Base-by-base conservation (phyloP, 129 eudicot genomes). In the Tanacetum coccineum region DNA sequence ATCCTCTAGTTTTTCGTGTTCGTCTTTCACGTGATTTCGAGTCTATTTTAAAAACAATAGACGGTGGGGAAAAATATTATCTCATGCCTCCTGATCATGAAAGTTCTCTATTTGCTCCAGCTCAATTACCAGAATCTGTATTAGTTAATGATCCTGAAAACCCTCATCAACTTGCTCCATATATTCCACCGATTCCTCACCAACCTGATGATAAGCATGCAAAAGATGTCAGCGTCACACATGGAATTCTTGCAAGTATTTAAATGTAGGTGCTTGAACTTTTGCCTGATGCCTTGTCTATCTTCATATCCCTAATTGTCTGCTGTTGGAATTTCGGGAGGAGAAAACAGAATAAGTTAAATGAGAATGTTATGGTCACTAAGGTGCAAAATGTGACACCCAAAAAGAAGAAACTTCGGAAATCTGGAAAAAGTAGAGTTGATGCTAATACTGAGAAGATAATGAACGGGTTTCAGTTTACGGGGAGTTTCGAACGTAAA, bases 361-460 rank as follows among this genome's bases (percentile, higher is more conserved):
- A 67, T 30, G 71, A 77, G 64, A 53, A 64, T 45, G 71, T 65
- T 48, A 76, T 56, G 17, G 76, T 63, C 44, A 25, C 52, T 9
- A 87, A 80, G 61, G 52, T 70, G 64, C 89, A 73, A 75, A 65
- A 78, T 40, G 68, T 67, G 25, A 81, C 75, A 11, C 32, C 92
- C 6, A 91, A 78, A 79, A 91, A 80, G 84, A 87, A 80, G 81
- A 91, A 85, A 76, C 7, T 78, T 45, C 80, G 86, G 48, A 91
- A 81, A 66, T 45, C 91, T 12, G 79, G 74, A 47, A 47, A 26
- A 50, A 74, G 30, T 61, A 86, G 73, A 73, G 64, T 62, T 12
- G 78, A 56, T 61, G 22, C 72, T 6, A 68, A 13, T 64, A 69
- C 48, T 62, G 78, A 64, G 69, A 73, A 68, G 42, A 74, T 13